Conservation (phyloP, 1,284 basidiomycete species). For the Trichosporon sp. region DNA sequence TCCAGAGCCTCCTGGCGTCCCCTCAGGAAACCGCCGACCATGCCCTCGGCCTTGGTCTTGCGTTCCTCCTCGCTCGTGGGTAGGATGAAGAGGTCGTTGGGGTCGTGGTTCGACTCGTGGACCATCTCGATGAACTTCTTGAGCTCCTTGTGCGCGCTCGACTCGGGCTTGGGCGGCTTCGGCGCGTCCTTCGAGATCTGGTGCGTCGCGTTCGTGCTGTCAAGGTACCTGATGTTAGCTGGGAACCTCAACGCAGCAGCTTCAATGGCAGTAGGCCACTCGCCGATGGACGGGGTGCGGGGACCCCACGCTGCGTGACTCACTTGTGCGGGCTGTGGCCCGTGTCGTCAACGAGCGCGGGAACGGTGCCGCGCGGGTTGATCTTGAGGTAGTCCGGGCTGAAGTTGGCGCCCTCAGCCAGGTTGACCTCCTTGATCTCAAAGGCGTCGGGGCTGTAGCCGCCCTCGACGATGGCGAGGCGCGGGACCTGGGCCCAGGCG, state of each 20-base stretch:
- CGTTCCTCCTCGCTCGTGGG: slow-evolving; percentile 58
- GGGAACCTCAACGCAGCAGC: neutral
- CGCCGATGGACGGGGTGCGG: neutral
- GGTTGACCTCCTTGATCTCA: slow-evolving; percentile 33
- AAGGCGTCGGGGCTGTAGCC: slow-evolving; percentile 34
- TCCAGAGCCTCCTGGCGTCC: slow-evolving; percentile 52
- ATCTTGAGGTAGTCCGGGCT: slow-evolving; percentile 58
- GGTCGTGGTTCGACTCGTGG: slow-evolving; percentile 59
- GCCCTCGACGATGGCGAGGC: slow-evolving; percentile 40
- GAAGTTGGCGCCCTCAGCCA: slow-evolving; percentile 59
- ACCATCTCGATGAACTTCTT: slow-evolving; percentile 46
- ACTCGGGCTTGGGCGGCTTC: slow-evolving; percentile 39
- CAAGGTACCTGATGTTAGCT: neutral
- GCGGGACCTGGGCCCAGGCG: slow-evolving; percentile 43
- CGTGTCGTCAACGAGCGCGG: slow-evolving; percentile 53
- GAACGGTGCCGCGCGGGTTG: slow-evolving; percentile 58
- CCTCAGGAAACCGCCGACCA: slow-evolving; percentile 51
- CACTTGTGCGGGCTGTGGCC: slow-evolving; percentile 39
- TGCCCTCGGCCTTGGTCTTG: slow-evolving; percentile 49
- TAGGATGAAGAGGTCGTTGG: slow-evolving; percentile 55
- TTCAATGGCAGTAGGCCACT: neutral
- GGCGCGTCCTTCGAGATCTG: slow-evolving; percentile 55
- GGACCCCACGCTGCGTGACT: neutral
- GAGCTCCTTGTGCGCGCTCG: slow-evolving; percentile 32
- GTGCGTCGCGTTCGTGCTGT: slow-evolving; percentile 50